These are phyloP conservation scores for Pachysandra terminalis DNA, from an alignment of 164 flowering plant genomes.

Conservation along the genomic window DNA sequence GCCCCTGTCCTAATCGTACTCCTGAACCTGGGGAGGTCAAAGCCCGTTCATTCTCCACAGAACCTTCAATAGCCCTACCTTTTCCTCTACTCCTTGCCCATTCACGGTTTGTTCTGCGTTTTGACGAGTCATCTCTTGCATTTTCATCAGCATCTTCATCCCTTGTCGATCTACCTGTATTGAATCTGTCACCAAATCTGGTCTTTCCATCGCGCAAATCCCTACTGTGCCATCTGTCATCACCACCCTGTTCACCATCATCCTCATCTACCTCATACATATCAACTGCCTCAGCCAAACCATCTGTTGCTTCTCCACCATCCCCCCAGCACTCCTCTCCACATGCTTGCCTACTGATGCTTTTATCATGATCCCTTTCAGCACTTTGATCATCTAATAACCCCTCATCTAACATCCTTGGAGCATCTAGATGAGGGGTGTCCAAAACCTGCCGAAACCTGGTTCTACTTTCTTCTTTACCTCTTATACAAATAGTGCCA, in stretches of 20 bases:
- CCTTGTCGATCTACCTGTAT: slow-evolving; percentile 23
- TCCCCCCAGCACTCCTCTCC: slow-evolving; percentile 43
- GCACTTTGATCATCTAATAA: slow-evolving; percentile 34
- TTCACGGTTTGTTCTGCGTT: slow-evolving; percentile 53
- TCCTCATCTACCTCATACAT: slow-evolving; percentile 36
- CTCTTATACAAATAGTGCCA: slow-evolving; percentile 31
- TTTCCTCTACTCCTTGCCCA: slow-evolving; percentile 52
- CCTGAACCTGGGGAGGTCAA: slow-evolving; percentile 63
- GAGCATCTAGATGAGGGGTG: slow-evolving; percentile 43
- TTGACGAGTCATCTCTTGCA: slow-evolving; percentile 60
- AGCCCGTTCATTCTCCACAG: slow-evolving; percentile 46
- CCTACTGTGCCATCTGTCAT: slow-evolving; percentile 39
- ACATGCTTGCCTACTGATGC: slow-evolving; percentile 23
- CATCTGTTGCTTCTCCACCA: slow-evolving; percentile 38
- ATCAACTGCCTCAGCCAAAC: slow-evolving; percentile 36
- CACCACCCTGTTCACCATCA: slow-evolving; percentile 28
- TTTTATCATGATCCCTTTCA: slow-evolving; percentile 54
- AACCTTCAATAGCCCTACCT: slow-evolving; percentile 55
- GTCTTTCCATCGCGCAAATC: slow-evolving; percentile 50
- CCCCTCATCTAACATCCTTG: slow-evolving; percentile 38
- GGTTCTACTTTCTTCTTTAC: slow-evolving; percentile 67
- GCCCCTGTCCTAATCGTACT: slow-evolving; percentile 43
- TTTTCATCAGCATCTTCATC: slow-evolving; percentile 60
- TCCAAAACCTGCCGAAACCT: slow-evolving; percentile 57
- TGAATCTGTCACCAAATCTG: slow-evolving; percentile 34